Conservation (phyloP, 768 basidiomycete species). For the Lyophyllum atratum region DNA sequence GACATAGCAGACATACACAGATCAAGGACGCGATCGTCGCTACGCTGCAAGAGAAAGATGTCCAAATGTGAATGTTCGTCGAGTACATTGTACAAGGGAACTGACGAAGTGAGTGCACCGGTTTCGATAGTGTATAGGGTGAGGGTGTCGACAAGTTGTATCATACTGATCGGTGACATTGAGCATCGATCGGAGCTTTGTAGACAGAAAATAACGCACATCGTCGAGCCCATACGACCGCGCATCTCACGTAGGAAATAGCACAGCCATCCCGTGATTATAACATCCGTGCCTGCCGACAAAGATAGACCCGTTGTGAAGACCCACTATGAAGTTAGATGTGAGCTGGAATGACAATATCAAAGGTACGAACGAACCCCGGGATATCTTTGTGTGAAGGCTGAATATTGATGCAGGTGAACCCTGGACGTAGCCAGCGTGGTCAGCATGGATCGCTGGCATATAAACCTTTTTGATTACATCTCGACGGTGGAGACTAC, state of each 20-base stretch:
- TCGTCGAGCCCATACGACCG: slow-evolving; percentile 25
- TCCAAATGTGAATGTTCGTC: not conserved
- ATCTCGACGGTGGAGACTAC: slow-evolving; percentile 26
- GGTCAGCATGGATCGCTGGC: not conserved
- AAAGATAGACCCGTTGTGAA: slow-evolving; percentile 44
- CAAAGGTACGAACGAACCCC: slow-evolving; percentile 12
- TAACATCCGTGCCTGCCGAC: slow-evolving; percentile 38
- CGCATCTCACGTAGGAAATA: slow-evolving; percentile 36
- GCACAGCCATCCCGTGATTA: slow-evolving; percentile 39
- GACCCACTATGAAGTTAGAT: slow-evolving; percentile 32
- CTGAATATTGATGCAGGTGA: slow-evolving; percentile 16
- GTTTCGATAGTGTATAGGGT: slow-evolving; percentile 46
- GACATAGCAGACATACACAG: slow-evolving; percentile 32
- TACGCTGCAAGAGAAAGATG: slow-evolving; percentile 25
- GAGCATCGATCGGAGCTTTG: not conserved
- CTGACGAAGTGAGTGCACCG: slow-evolving; percentile 40
- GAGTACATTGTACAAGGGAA: not conserved
- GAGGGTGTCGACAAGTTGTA: slow-evolving; percentile 37
- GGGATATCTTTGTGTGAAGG: slow-evolving; percentile 18
- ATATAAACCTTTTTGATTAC: not conserved
- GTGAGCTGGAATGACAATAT: not conserved
- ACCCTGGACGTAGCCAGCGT: slow-evolving; percentile 10
- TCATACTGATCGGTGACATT: slow-evolving; percentile 28
- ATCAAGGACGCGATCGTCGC: slow-evolving; percentile 43
- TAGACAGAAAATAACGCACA: slow-evolving; percentile 18